phyloP scores from a whole-genome alignment of 2,329 filamentous ascomycete species.

The Apiospora phragmitis region DNA sequence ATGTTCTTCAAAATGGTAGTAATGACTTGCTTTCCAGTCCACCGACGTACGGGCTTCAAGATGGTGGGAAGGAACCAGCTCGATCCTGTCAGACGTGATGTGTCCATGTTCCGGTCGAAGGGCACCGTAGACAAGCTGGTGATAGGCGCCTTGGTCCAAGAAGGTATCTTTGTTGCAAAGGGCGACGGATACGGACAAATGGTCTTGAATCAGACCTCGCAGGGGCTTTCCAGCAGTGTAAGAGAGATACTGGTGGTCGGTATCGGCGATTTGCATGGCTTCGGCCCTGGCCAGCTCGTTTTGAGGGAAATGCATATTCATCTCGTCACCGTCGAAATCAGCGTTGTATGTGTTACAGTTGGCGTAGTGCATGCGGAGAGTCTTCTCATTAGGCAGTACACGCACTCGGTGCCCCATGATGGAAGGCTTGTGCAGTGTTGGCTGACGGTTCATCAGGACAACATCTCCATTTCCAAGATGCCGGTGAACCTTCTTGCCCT shows the following conservation, averaged over 20 bases:
- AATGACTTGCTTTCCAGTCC: slow-evolving; percentile 97
- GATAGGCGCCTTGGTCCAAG: slow-evolving; percentile 84
- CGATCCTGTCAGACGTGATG: slow-evolving; percentile 78
- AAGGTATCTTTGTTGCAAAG: slow-evolving; percentile 91
- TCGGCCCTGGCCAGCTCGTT: slow-evolving; percentile 94
- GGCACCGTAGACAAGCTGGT: slow-evolving; percentile 89
- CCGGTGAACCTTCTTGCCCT: slow-evolving; percentile 94
- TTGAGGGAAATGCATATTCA: slow-evolving; percentile 99
- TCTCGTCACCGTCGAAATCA: slow-evolving; percentile 98
- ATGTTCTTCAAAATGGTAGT: slow-evolving; percentile 94
- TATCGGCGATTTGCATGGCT: slow-evolving; percentile 90
- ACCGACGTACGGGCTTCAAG: slow-evolving; percentile 76
- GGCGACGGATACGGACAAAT: slow-evolving; percentile 90
- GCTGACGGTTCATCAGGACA: slow-evolving; percentile 97
- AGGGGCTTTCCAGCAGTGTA: slow-evolving; percentile 91
- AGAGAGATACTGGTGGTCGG: slow-evolving; percentile 95
- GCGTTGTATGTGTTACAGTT: slow-evolving; percentile 99
- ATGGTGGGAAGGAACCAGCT: slow-evolving; percentile 78
- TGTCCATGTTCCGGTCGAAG: slow-evolving; percentile 88
- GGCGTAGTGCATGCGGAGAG: slow-evolving; percentile 98
- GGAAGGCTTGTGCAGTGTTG: slow-evolving; percentile 95
- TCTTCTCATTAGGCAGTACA: slow-evolving; percentile 91
- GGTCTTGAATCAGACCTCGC: slow-evolving; percentile 95
- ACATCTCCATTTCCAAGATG: slow-evolving; percentile 97
- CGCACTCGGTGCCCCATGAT: slow-evolving; percentile 98